Percentiles rank a stretch among this genome's conserved stretches.
Evolutionary conservation across 345 rosid genomes (phyloP).

Genomic region (Hypericum androsaemum): DNA sequence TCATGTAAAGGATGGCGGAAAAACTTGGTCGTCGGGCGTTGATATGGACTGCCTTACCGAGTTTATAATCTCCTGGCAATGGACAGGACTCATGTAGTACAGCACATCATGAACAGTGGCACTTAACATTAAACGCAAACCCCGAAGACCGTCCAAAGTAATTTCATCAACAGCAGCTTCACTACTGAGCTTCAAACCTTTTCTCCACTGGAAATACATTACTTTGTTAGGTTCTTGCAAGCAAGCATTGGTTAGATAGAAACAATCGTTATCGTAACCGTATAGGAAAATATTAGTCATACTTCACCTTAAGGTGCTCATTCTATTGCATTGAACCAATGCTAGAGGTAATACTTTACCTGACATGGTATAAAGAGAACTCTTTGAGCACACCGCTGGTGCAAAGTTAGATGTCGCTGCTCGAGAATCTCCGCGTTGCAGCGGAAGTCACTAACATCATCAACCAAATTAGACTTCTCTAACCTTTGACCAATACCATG

Average conservation of each 20-base stretch:
- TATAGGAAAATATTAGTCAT: too few relatives aligned
- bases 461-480: conserved; percentile 95
- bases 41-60: conserved; percentile 50
- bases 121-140: conserved; percentile 75
- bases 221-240: too few relatives aligned
- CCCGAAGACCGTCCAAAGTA: conserved; percentile 91
- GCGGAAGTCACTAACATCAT: conserved; percentile 83
- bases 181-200: conserved; percentile 90
- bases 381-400: conserved; percentile 66
- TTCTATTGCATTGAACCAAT: too few relatives aligned
- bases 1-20: too few relatives aligned
- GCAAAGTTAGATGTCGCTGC: conserved; percentile 63
- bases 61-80: conserved; percentile 84
- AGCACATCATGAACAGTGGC: conserved; percentile 96
- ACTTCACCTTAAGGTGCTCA: too few relatives aligned
- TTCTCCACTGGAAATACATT: conserved; percentile 67
- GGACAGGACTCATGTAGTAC: conserved; percentile 96
- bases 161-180: conserved; percentile 89
- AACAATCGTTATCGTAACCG: too few relatives aligned
- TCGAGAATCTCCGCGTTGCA: conserved; percentile 68
- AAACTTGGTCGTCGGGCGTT: too few relatives aligned
- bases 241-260: too few relatives aligned
- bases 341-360: conserved; percentile 25
- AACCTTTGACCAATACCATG: conserved; percentile 98
- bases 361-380: conserved; percentile 95